Evolutionary conservation across 495 filamentous ascomycete species (phyloP), one percentile per base, ranked within the genome.

Genomic region (Chaetomium fimeti): DNA sequence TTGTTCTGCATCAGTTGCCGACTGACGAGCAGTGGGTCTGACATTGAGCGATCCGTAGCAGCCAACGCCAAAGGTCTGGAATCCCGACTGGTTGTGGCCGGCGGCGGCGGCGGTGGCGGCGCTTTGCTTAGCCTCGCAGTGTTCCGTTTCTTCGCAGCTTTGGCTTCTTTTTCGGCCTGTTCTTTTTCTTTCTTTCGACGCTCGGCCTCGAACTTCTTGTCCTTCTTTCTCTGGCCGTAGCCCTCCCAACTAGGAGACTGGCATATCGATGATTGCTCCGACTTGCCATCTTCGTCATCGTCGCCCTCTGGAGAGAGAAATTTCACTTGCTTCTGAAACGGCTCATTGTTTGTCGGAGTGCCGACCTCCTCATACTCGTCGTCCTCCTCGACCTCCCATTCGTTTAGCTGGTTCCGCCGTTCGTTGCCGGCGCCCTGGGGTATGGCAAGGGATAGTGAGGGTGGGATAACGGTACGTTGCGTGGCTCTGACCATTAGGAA

Each of bases 181-280:
- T 76, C 74, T 63, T 77, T 79, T 58, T 78, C 73, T 59, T 76
- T 81, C 65, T 74, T 75, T 51, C 68, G 70, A 58, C 75, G 75
- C 57, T 78, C 74, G n/a, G 69, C 72, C 64, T 79, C 78, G 29
- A 74, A 74, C 66, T 79, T 80, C 71, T 81, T 82, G 45, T 83
- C 77, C 58, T 77, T 81, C 63, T 81, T 81, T 69, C 78, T 80
- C 40, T 78, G 74, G 8, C 75, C 73, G 63, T 81, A 78, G 52
- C 78, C 76, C 56, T 83, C 82, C 82, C 82, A 84, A 56, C 80
- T 83, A 16, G 82, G 82, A 5, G 82, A 85, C 56, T 83, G 82
- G 60, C 82, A 85, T 52, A 85, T 84, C 3, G 82, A 84, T 18
- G 80, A 82, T 42, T 78, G 73, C 55, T 80, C 80, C 11, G 81